Evolutionary conservation across 257 asterid species (phyloP), one percentile per base, ranked within the genome.

Genomic region (Solanum gracilifrons): DNA sequence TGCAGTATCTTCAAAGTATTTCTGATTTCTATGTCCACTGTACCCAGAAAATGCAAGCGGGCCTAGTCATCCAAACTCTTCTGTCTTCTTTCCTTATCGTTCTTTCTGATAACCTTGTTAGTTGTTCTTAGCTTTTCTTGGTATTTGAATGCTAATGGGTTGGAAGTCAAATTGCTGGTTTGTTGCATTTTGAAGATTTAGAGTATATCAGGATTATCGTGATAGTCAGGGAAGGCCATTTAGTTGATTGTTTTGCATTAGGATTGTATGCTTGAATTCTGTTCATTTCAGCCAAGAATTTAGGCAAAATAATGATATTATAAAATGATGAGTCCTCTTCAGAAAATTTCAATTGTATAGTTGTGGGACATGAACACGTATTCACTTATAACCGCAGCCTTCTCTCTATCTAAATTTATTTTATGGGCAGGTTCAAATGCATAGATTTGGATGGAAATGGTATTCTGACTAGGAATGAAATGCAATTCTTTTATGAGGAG

Each of bases 401-500:
- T 46, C 16, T 87, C 83, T 46, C 84, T 31, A 23, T 86, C 76
- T 90, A 77, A 73, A 77, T 27, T 72, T 73, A 36, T 18, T 60
- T 55, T 75, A 35, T 73, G 84, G 79, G 89, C 96, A 97, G 99
- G 99, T 97, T 97, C 94, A 97, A 97, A 92, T 96, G 99, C 96
- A 93, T 96, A 83, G 99, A 97, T 92, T 93, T 97, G 92, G 99
- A 97, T 90, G 99, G 99, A 83, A 97, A 97, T 92, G 99, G 98
- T 84, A 87, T 95, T 87, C 90, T 97, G 87, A 96, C 99, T 3
- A 94, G 98, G 91, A 97, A 96, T 48, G 99, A 97, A 90, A 93
- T 97, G 93, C 99, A 97, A 89, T 97, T 97, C 89, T 97, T 95
- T 93, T 97, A 97, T 41, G 99, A 97, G 93, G 99, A 97, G 92